Evolutionary conservation across 106 monocot species (phyloP).

Genomic region (Dioscorea zingiberensis): DNA sequence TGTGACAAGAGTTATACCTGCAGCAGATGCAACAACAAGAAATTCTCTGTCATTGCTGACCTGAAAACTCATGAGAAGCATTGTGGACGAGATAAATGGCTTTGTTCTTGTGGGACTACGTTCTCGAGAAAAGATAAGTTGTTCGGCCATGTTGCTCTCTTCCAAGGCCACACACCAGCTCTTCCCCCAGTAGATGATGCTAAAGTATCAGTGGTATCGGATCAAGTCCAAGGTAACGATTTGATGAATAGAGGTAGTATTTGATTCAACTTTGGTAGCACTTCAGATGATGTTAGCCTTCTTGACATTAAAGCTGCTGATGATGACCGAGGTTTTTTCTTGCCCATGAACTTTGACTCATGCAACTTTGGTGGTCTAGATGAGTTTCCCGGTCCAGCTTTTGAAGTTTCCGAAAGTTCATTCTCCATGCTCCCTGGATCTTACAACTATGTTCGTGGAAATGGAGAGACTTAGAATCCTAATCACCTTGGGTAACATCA

Average conservation of each 20-base stretch:
- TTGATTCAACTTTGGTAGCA: conserved; percentile 3
- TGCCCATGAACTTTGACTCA: conserved; percentile 39
- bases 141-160: conserved; percentile 84
- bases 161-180: conserved; percentile 81
- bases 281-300: conserved; percentile 12
- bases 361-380: conserved; percentile 35
- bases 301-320: conserved; percentile 36
- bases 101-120: conserved; percentile 81
- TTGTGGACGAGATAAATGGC: conserved; percentile 67
- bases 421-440: conserved; percentile 30
- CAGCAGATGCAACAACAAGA: conserved; percentile 64
- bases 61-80: conserved; percentile 96
- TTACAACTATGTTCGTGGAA: conserved; percentile 8
- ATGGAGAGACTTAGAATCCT: conserved; percentile 9
- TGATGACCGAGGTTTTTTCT: conserved; percentile 35
- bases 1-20: conserved; percentile 74
- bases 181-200: conserved; percentile 25
- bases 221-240: background rate
- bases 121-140: conserved; percentile 88
- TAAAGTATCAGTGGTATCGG: conserved; percentile 11
- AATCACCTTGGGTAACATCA: background rate
- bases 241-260: background rate
- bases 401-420: conserved; percentile 29
- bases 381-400: conserved; percentile 28
- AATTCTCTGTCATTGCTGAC: conserved; percentile 79